Conservation (phyloP, 257 asterid genomes). For the Solanum etuberosum region DNA sequence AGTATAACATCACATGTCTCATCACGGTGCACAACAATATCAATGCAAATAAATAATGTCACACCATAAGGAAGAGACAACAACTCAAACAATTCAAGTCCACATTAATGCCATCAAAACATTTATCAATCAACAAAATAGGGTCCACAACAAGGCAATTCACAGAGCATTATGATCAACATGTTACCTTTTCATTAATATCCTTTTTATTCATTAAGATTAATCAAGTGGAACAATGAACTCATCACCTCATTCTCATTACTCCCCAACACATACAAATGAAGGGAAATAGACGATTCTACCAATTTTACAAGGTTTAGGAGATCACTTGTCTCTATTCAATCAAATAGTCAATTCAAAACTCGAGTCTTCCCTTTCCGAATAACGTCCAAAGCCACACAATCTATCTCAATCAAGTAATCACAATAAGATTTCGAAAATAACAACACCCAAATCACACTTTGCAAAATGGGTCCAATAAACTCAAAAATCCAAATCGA, state of each 20-base stretch:
- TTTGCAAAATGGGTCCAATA: background rate
- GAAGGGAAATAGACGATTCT: background rate
- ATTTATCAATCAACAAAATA: no score
- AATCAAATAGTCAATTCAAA: background rate
- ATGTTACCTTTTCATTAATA: background rate
- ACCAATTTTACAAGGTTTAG: background rate
- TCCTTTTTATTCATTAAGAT: background rate
- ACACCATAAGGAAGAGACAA: no score
- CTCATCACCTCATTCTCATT: background rate
- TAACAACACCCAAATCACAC: background rate
- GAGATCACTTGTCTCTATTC: background rate
- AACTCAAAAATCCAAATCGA: background rate
- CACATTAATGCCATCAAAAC: no score
- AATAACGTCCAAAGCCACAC: background rate
- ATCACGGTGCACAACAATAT: no score
- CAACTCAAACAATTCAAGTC: no score
- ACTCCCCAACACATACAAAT: background rate
- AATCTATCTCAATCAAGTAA: background rate
- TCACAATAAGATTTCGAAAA: no score
- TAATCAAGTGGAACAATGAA: background rate
- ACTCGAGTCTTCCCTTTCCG: background rate
- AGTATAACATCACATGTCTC: no score
- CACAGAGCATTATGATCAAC: background rate
- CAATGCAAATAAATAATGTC: no score
- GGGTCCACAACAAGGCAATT: background rate